Conservation (phyloP, 2,329 filamentous ascomycete genomes). For the Ilyonectria robusta region DNA sequence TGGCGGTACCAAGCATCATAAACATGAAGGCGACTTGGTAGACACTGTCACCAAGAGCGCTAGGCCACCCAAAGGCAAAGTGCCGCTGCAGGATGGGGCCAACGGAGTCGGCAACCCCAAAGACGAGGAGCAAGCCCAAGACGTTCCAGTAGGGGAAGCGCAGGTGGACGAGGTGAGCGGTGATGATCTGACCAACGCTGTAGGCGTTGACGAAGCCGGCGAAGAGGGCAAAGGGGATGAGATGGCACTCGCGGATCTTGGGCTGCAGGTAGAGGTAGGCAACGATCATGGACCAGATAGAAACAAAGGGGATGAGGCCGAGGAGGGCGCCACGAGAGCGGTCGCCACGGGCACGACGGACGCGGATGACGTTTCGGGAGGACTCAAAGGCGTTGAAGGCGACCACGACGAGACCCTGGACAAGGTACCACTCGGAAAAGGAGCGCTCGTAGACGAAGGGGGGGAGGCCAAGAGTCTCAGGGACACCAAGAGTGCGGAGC, state of each 20-base stretch:
- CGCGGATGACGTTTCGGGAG: slow-evolving; percentile 86
- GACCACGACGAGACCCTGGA: slow-evolving; percentile 86
- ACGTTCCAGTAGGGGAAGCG: slow-evolving; percentile 94
- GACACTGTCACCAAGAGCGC: slow-evolving; percentile 79
- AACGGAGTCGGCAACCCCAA: slow-evolving; percentile 84
- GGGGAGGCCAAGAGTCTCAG: slow-evolving; percentile 75
- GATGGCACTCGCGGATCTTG: slow-evolving; percentile 82
- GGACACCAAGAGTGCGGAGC: slow-evolving; percentile 79
- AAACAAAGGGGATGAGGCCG: slow-evolving; percentile 86
- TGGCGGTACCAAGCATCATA: slow-evolving; percentile 83
- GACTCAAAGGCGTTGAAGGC: slow-evolving; percentile 87
- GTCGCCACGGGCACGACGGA: slow-evolving; percentile 81
- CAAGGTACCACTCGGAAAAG: slow-evolving; percentile 94
- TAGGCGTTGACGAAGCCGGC: slow-evolving; percentile 94
- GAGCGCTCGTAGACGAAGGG: slow-evolving; percentile 81
- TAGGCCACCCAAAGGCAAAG: slow-evolving; percentile 80
- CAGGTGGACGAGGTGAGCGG: slow-evolving; percentile 89
- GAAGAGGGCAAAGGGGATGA: slow-evolving; percentile 92
- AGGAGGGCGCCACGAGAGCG: slow-evolving; percentile 81
- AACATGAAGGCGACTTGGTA: slow-evolving; percentile 96
- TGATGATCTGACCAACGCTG: slow-evolving; percentile 95
- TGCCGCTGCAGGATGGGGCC: slow-evolving; percentile 76
- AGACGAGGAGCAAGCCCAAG: slow-evolving; percentile 81
- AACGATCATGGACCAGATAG: slow-evolving; percentile 82
- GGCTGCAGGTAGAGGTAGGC: slow-evolving; percentile 90